Base-by-base conservation (phyloP, 495 filamentous ascomycete genomes). In the Aspergillus biplanus region DNA sequence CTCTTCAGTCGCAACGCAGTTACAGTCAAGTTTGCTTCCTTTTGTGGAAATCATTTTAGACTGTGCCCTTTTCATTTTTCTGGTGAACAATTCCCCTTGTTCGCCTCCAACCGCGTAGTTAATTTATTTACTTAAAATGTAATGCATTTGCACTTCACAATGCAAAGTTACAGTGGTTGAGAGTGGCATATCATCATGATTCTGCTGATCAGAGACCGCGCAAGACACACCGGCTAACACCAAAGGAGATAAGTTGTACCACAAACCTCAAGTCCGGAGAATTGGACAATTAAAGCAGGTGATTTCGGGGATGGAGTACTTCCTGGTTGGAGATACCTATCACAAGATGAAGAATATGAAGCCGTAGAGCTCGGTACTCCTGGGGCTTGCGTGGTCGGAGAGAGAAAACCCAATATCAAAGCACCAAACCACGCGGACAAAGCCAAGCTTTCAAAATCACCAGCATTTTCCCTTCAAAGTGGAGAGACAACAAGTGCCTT, bases 171-270 rank as follows among this genome's bases (percentile, higher is more conserved):
- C 13, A 54, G 52, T 33, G 27, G 52, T 13, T n/a, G 31, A 33
- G 33, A 32, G 61, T 64, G 59, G 61, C 64, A 63, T 56, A 54
- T 39, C 59, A 62, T 66, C 58, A 27, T 27, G 1, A 27, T 56
- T 59, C 37, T 67, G 68, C 64, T 66, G 57, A 65, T 66, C 62
- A 60, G 64, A 62, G 59, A 71, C 69, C 69, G 69, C 69, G 69
- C 68, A 71, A 71, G 65, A 64, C 68, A 33, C 34, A 60, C 52
- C 58, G 58, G 63, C 60, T 64, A 54, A 59, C 61, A 52, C 61
- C 58, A 62, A 64, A 27, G 47, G 21, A 67, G 54, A 57, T 61
- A 55, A 61, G 21, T 56, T 58, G 48, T 52, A 31, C 42, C 44
- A 61, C 33, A 56, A 37, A 18, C 9, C 33, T n/a, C 9, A 53